These are phyloP conservation scores for Salisapilia sapeloensis DNA, from an alignment of 352 stramenopile species.

Conservation along the genomic window DNA sequence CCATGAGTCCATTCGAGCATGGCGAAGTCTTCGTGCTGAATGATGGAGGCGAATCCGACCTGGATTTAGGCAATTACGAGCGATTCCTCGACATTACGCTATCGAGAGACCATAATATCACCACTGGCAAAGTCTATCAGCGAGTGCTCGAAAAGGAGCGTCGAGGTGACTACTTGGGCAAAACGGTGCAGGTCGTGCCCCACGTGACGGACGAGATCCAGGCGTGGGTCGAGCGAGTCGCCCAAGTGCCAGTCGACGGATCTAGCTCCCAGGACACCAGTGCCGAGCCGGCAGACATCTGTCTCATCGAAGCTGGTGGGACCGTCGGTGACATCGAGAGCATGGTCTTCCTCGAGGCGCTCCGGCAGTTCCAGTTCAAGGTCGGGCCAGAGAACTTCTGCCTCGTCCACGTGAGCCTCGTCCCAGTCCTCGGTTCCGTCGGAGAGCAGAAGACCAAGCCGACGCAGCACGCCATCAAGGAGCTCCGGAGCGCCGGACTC, in stretches of 20 bases:
- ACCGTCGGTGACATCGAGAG: constrained; percentile 99
- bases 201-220: constrained; percentile 91
- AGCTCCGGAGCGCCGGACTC: constrained; percentile 92
- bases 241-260: constrained; percentile 89
- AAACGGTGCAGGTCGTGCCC: constrained; percentile 97
- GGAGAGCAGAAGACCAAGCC: constrained; percentile 99
- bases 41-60: constrained; percentile 93
- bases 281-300: constrained; percentile 85
- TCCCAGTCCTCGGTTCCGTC: constrained; percentile 95
- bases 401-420: constrained; percentile 97
- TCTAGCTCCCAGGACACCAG: constrained; percentile 13
- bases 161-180: constrained; percentile 95
- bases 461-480: constrained; percentile 98
- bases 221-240: constrained; percentile 97
- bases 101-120: constrained; percentile 97
- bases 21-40: constrained; percentile 96
- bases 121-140: constrained; percentile 96
- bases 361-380: constrained; percentile 98
- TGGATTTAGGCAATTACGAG: constrained; percentile 99
- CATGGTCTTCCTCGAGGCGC: constrained; percentile 98
- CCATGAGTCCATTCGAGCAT: constrained; percentile 95
- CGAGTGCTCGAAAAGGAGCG: constrained; percentile 94
- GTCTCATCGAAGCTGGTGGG: constrained; percentile 98
- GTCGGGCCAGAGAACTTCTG: constrained; percentile 97
- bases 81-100: constrained; percentile 94